Percentiles rank a stretch among this genome's conserved stretches.
These are phyloP conservation scores for Puccinia polysora DNA, from an alignment of 1,284 basidiomycete species.

Conservation along the genomic window DNA sequence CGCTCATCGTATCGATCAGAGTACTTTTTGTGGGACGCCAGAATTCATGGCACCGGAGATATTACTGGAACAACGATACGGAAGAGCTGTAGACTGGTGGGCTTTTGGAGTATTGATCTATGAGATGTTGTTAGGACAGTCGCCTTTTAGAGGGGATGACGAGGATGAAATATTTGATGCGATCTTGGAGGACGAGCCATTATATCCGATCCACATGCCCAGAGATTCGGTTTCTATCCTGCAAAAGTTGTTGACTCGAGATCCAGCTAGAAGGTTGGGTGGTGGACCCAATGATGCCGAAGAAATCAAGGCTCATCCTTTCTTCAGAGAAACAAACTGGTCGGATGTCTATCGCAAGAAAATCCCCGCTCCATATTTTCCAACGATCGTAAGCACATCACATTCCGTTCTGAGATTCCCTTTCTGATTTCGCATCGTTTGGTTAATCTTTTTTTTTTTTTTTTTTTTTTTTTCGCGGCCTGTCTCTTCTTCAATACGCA, in stretches of 20 bases:
- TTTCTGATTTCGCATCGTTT: too few relatives aligned
- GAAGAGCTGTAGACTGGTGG: constrained; percentile 99
- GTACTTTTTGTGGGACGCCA: constrained; percentile 98
- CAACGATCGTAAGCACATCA: constrained; percentile 70
- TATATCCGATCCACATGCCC: constrained; percentile 99
- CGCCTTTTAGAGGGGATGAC: constrained; percentile 97
- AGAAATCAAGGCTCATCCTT: constrained; percentile 94
- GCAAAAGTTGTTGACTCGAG: constrained; percentile 90
- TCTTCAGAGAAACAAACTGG: constrained; percentile 97
- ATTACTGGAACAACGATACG: constrained; percentile 93
- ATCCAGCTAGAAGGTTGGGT: constrained; percentile 87
- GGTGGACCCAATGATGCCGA: constrained; percentile 89
- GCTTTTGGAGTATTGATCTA: constrained; percentile 98
- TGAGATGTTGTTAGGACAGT: constrained; percentile 98
- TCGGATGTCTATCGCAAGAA: constrained; percentile 94
- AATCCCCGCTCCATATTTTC: constrained; percentile 94
- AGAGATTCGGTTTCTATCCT: constrained; percentile 91
- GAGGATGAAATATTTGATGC: constrained; percentile 99
- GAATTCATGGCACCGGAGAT: constrained; percentile 99
- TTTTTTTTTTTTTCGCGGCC: not conserved
- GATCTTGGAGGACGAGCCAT: constrained; percentile 93
- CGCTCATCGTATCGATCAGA: constrained; percentile 52
- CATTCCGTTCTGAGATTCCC: constrained; percentile 52
- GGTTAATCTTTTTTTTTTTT: not conserved
- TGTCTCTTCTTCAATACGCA: not conserved